These are phyloP conservation scores for Russula sp. DNA, from an alignment of 768 basidiomycete genomes.

Conservation along the genomic window DNA sequence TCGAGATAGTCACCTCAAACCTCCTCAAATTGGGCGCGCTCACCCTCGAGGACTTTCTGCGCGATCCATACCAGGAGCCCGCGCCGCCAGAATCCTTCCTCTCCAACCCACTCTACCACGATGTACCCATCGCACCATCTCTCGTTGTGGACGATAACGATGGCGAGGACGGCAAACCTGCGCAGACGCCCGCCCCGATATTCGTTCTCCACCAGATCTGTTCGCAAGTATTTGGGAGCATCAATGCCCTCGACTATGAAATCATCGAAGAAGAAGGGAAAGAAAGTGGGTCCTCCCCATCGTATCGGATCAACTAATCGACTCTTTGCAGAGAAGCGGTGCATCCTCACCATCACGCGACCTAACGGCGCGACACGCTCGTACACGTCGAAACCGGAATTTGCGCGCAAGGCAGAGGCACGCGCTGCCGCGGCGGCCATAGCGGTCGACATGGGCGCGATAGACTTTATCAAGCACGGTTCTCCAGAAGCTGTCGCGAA, in stretches of 20 bases:
- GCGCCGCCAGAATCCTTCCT: slow-evolving; percentile 1
- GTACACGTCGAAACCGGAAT: slow-evolving; percentile 44
- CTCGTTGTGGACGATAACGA: slow-evolving; percentile 1
- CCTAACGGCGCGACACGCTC: slow-evolving; percentile 45
- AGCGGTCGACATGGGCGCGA: slow-evolving; percentile 52
- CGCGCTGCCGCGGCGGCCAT: slow-evolving; percentile 43
- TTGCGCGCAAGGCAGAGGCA: slow-evolving; percentile 44
- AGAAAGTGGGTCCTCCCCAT: slow-evolving; percentile 7
- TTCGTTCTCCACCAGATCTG: slow-evolving; percentile 24
- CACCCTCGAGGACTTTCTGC: slow-evolving; percentile 11
- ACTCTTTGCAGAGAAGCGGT: slow-evolving; percentile 47
- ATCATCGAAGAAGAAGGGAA: slow-evolving; percentile 20
- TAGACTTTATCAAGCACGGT: slow-evolving; percentile 48
- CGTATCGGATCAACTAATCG: no score
- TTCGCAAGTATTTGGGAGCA: slow-evolving; percentile 24
- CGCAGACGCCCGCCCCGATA: slow-evolving; percentile 6
- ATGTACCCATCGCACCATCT: slow-evolving; percentile 2
- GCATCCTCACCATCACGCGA: slow-evolving; percentile 53
- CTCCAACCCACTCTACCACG: slow-evolving; percentile 12
- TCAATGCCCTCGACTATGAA: slow-evolving; percentile 22
- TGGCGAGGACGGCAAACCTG: background rate
- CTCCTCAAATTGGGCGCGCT: slow-evolving; percentile 18
- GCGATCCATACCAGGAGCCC: slow-evolving; percentile 16
- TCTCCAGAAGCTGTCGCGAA: slow-evolving; percentile 35
- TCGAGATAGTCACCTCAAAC: slow-evolving; percentile 12